Conservation (phyloP, 768 basidiomycete species). For the Tricholoma terreum region DNA sequence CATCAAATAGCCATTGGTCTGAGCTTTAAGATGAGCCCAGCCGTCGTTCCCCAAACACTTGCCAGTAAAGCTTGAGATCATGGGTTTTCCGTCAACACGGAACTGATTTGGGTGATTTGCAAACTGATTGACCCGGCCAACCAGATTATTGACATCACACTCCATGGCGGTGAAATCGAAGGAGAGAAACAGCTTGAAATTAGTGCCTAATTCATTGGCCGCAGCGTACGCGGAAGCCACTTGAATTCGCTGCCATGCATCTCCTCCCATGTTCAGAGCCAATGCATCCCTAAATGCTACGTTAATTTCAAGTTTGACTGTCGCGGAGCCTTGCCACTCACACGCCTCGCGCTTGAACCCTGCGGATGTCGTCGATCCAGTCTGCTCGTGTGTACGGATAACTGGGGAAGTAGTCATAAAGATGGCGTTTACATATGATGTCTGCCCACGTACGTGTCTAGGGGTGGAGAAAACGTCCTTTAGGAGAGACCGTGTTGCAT, state of each 20-base stretch:
- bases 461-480: background rate
- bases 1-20: slow-evolving; percentile 45
- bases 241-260: slow-evolving; percentile 48
- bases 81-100: slow-evolving; percentile 46
- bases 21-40: slow-evolving; percentile 46
- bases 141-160: slow-evolving; percentile 41
- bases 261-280: slow-evolving; percentile 59
- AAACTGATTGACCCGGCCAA: slow-evolving; percentile 45
- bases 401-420: slow-evolving; percentile 16
- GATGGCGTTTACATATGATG: background rate
- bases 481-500: background rate
- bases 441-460: slow-evolving; percentile 40
- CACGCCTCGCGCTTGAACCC: slow-evolving; percentile 41
- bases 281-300: slow-evolving; percentile 46
- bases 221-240: slow-evolving; percentile 50
- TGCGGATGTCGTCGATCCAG: slow-evolving; percentile 41
- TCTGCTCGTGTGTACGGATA: slow-evolving; percentile 37
- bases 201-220: slow-evolving; percentile 36
- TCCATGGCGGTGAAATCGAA: slow-evolving; percentile 54
- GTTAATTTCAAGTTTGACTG: slow-evolving; percentile 22
- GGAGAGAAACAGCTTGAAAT: slow-evolving; percentile 55
- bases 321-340: slow-evolving; percentile 21
- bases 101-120: slow-evolving; percentile 53
- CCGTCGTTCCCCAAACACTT: slow-evolving; percentile 55
- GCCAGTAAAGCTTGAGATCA: slow-evolving; percentile 62